A percentile compares a stretch with the other conserved stretches of the same genome.
Conservation (phyloP, 2,329 filamentous ascomycete species). For the Colletotrichum kahawae region DNA sequence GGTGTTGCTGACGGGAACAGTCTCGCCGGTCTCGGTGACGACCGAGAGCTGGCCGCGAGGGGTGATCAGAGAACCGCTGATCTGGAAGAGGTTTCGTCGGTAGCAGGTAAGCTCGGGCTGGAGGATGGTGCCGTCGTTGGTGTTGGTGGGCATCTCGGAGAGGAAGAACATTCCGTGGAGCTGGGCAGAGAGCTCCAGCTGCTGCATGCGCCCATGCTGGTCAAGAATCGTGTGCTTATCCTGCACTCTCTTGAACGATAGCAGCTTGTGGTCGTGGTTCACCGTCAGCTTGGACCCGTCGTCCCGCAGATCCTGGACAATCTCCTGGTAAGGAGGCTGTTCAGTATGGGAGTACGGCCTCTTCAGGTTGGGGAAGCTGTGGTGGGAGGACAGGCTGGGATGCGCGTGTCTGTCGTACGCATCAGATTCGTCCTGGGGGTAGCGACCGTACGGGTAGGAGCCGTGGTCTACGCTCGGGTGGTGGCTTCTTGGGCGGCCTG, state of each 20-base stretch:
- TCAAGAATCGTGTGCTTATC: constrained; percentile 67
- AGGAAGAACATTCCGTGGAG: constrained; percentile 90
- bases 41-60: constrained; percentile 81
- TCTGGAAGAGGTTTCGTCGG: constrained; percentile 93
- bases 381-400: constrained; percentile 51
- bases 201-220: constrained; percentile 62
- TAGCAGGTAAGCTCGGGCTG: constrained; percentile 94
- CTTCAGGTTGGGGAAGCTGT: constrained; percentile 62
- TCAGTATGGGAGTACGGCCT: constrained; percentile 62
- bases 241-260: constrained; percentile 61
- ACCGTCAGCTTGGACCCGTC: constrained; percentile 62
- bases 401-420: constrained; percentile 59
- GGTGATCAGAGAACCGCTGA: constrained; percentile 85
- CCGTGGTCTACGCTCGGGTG: constrained; percentile 55
- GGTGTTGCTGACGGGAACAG: constrained; percentile 79
- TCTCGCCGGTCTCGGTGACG: constrained; percentile 82
- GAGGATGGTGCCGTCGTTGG: constrained; percentile 60
- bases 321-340: constrained; percentile 62
- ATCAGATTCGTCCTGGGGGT: constrained; percentile 59
- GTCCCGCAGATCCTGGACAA: constrained; percentile 65
- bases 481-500: constrained; percentile 55
- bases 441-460: constrained; percentile 58
- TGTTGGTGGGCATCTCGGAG: constrained; percentile 75
- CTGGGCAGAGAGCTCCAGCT: constrained; percentile 71
- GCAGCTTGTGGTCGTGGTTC: constrained; percentile 65